These are phyloP conservation scores for Fraxinus excelsior DNA, from an alignment of 257 asterid species.

Conservation along the genomic window DNA sequence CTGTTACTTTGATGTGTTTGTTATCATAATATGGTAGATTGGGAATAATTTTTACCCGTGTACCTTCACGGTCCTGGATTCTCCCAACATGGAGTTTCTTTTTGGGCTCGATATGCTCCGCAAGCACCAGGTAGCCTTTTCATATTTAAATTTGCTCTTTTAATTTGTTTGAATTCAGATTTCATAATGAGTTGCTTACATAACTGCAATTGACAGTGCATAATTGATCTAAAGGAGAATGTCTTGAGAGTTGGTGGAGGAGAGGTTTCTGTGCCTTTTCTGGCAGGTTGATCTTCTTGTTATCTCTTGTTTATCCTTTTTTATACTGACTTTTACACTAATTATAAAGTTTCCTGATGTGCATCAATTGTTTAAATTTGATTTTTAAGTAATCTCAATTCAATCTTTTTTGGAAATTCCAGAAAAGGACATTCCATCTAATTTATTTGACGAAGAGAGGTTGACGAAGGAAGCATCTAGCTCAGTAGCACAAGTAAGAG, in stretches of 20 bases:
- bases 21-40: conserved; percentile 52
- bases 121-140: conserved; percentile 79
- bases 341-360: background rate
- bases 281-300: conserved; percentile 54
- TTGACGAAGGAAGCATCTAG: conserved; percentile 70
- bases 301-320: conserved; percentile 11
- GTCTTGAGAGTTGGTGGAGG: conserved; percentile 98
- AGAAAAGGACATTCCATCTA: conserved; percentile 89
- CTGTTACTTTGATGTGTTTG: conserved; percentile 15
- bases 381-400: background rate
- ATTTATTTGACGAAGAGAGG: conserved; percentile 69
- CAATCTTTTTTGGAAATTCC: conserved; percentile 28
- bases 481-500: conserved; percentile 77
- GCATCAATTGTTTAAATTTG: conserved; percentile 21
- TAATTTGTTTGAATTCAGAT: conserved; percentile 16
- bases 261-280: conserved; percentile 90
- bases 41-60: conserved; percentile 84
- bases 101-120: conserved; percentile 99
- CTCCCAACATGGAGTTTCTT: conserved; percentile 97
- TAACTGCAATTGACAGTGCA: conserved; percentile 59
- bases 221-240: conserved; percentile 89
- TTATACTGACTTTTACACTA: conserved; percentile 11
- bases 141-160: conserved; percentile 14
- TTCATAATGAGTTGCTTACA: conserved; percentile 21
- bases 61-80: conserved; percentile 87